phyloP scores from a whole-genome alignment of 2,329 filamentous ascomycete genomes.

The Cladosporium sp. region DNA sequence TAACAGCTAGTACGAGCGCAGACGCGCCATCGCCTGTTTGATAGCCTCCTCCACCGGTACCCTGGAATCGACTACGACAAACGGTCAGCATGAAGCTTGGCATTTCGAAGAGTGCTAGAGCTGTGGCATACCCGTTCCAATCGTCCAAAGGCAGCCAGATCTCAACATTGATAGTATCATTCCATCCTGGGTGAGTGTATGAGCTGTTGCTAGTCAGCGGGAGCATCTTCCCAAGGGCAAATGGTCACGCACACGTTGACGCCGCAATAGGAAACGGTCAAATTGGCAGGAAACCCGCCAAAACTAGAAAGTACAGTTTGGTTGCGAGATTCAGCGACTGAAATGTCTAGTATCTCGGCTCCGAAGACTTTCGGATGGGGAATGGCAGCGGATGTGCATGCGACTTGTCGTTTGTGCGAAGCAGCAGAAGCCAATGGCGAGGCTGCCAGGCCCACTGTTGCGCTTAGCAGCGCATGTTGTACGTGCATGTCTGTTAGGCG shows the following conservation, averaged over 20 bases:
- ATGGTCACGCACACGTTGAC: conserved; percentile 8
- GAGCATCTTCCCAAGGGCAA: neutral
- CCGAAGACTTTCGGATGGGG: neutral
- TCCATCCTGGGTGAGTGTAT: conserved; percentile 14
- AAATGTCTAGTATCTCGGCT: conserved; percentile 9
- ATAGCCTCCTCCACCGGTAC: conserved; percentile 40
- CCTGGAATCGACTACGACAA: conserved; percentile 31
- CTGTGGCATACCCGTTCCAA: conserved; percentile 35
- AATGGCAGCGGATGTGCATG: conserved; percentile 12
- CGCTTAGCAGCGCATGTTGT: neutral
- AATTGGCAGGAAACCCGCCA: conserved; percentile 1
- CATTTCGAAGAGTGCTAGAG: conserved; percentile 23
- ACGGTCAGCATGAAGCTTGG: neutral
- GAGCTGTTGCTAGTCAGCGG: neutral
- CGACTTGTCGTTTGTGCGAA: neutral
- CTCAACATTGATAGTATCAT: conserved; percentile 29
- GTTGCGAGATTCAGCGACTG: conserved; percentile 1
- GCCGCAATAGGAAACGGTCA: conserved; percentile 12
- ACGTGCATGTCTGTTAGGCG: neutral
- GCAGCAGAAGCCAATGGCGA: neutral
- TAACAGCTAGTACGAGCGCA: conserved; percentile 28
- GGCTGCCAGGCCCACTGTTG: neutral
- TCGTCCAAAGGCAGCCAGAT: conserved; percentile 35
- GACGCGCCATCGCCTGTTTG: conserved; percentile 21
- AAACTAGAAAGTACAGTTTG: neutral